Conservation (phyloP, 225 moss, liverwort and hornwort species). For the Physcomitrellopsis africana region DNA sequence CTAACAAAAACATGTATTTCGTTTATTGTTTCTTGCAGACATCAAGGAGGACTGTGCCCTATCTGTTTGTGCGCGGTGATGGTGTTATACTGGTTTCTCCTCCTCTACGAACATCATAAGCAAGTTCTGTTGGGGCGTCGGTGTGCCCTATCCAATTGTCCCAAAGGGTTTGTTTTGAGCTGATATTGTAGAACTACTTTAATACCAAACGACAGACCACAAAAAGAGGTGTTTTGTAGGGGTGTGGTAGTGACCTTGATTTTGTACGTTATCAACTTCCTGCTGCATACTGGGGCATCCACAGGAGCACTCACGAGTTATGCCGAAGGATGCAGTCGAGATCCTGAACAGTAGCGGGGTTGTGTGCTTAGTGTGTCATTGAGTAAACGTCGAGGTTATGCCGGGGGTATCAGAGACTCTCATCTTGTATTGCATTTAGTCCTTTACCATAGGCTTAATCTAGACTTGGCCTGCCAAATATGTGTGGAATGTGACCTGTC, state of each 20-base stretch:
- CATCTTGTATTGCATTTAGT: constrained; percentile 18
- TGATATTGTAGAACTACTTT: constrained; percentile 45
- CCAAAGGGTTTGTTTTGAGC: constrained; percentile 32
- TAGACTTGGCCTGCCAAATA: not conserved
- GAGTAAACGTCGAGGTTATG: constrained; percentile 8
- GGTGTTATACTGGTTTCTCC: constrained; percentile 98
- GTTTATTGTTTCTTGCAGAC: constrained; percentile 61
- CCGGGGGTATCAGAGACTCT: not conserved
- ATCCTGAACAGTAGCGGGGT: constrained; percentile 22
- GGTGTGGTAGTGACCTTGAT: constrained; percentile 33
- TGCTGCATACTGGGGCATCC: constrained; percentile 11
- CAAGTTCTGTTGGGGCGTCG: constrained; percentile 25
- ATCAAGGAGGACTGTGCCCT: constrained; percentile 84
- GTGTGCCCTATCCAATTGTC: constrained; percentile 32
- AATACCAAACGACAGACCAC: constrained; percentile 23
- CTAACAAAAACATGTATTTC: constrained; percentile 3
- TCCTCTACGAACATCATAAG: constrained; percentile 88
- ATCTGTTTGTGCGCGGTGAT: constrained; percentile 98
- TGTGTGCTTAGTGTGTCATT: constrained; percentile 23
- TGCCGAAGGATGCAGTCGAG: constrained; percentile 25
- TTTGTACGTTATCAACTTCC: constrained; percentile 23
- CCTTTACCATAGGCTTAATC: not conserved
- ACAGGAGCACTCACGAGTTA: constrained; percentile 23
- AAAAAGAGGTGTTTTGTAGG: constrained; percentile 26
- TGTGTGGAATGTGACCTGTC: constrained; percentile 7